These are phyloP conservation scores for Venturia pyrina DNA, from an alignment of 2,329 filamentous ascomycete species.

Conservation along the genomic window DNA sequence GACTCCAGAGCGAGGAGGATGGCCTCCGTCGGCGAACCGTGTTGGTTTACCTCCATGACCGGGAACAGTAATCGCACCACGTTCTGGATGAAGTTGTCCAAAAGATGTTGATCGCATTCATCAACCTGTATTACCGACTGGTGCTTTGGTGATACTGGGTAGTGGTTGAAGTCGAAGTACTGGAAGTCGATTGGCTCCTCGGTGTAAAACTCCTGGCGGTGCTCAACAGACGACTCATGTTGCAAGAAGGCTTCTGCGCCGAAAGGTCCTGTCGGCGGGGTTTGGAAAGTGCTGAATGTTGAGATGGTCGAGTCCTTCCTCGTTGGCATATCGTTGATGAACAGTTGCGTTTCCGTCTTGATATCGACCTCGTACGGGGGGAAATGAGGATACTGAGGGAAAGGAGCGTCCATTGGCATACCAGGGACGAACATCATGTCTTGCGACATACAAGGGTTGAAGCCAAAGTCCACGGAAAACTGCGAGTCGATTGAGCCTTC, in stretches of 20 bases:
- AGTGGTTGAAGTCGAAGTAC: constrained; percentile 74
- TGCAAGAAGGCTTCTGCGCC: constrained; percentile 61
- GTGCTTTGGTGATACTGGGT: constrained; percentile 49
- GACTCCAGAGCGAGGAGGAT: constrained; percentile 80
- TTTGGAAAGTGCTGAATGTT: constrained; percentile 84
- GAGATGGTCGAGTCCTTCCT: constrained; percentile 79
- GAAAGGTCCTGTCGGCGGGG: constrained; percentile 61
- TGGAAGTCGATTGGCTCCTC: constrained; percentile 55
- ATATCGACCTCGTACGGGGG: constrained; percentile 89
- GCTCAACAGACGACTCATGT: constrained; percentile 55
- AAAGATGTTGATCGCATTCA: constrained; percentile 73
- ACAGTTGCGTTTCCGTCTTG: constrained; percentile 91
- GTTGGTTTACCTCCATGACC: constrained; percentile 81
- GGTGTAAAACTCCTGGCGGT: constrained; percentile 55
- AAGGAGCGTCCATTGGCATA: constrained; percentile 42
- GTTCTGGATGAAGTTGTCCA: constrained; percentile 84
- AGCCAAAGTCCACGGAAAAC: constrained; percentile 53
- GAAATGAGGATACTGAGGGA: constrained; percentile 47
- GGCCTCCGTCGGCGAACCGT: constrained; percentile 70
- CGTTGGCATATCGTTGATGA: constrained; percentile 80
- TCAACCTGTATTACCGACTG: constrained; percentile 73
- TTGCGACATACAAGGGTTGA: constrained; percentile 48
- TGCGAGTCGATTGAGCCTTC: constrained; percentile 75
- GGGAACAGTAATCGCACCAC: constrained; percentile 87
- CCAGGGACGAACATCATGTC: constrained; percentile 41